phyloP scores from a whole-genome alignment of 2,329 filamentous ascomycete species.

The Sarocladium strictum region DNA sequence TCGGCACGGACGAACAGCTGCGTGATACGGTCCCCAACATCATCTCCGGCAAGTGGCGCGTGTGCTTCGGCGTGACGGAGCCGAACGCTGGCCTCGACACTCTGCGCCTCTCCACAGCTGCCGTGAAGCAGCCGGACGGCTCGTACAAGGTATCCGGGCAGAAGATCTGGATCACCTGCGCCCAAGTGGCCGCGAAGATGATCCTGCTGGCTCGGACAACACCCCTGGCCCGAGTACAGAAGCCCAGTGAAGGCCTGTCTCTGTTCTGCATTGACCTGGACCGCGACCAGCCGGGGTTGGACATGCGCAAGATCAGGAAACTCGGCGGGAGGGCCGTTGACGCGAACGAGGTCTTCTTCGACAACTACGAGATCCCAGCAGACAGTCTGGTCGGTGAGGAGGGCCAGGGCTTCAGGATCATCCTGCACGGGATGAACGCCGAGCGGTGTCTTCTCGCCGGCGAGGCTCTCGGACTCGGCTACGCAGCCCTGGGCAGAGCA shows the following conservation, averaged over 20 bases:
- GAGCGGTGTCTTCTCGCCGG: constrained; percentile 71
- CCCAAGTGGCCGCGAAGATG: constrained; percentile 79
- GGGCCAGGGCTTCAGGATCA: constrained; percentile 71
- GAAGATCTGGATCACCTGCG: constrained; percentile 87
- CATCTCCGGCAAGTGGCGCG: constrained; percentile 64
- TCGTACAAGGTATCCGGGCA: constrained; percentile 65
- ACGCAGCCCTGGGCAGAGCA: constrained; percentile 60
- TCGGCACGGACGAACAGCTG: constrained; percentile 61
- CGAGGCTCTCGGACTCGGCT: constrained; percentile 74
- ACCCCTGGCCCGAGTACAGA: constrained; percentile 55
- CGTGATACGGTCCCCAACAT: constrained; percentile 61
- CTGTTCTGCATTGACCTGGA: constrained; percentile 78
- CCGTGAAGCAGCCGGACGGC: constrained; percentile 45
- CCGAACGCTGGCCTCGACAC: constrained; percentile 77
- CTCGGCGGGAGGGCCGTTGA: constrained; percentile 82
- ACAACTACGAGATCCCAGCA: constrained; percentile 63
- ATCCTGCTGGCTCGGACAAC: constrained; percentile 74
- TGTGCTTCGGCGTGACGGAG: constrained; percentile 82
- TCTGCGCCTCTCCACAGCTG: constrained; percentile 60
- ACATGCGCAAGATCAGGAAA: constrained; percentile 70
- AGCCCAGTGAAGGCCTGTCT: constrained; percentile 68
- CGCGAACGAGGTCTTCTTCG: constrained; percentile 84
- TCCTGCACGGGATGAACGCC: constrained; percentile 75
- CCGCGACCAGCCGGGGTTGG: constrained; percentile 46
- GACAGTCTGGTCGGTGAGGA: constrained; percentile 64